Conservation (phyloP, 2,329 filamentous ascomycete genomes). For the Sarocladium brachiariae region DNA sequence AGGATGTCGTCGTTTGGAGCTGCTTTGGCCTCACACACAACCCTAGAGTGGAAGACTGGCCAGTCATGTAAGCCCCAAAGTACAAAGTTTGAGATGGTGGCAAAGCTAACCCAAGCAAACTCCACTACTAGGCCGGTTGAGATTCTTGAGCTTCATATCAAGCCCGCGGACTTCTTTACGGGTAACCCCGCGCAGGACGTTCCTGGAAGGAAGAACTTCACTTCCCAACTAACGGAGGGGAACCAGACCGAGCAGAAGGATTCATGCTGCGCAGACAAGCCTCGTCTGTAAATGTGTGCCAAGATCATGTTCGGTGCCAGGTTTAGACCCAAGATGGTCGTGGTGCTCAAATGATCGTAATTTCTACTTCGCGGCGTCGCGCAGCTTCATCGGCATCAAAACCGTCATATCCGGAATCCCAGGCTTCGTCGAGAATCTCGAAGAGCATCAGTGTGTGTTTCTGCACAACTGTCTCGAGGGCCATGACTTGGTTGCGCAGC, state of each 20-base stretch:
- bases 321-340: not conserved
- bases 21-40: slow-evolving; percentile 59
- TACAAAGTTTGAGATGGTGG: too few species aligned
- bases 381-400: slow-evolving; percentile 3
- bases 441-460: not conserved
- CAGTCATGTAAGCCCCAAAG: slow-evolving; percentile 58
- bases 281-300: not conserved
- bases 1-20: slow-evolving; percentile 51
- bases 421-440: not conserved
- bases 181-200: slow-evolving; percentile 41
- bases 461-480: not conserved
- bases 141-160: slow-evolving; percentile 36
- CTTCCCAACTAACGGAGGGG: slow-evolving; percentile 13
- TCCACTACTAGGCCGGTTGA: slow-evolving; percentile 57
- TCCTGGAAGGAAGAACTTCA: slow-evolving; percentile 26
- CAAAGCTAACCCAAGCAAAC: too few species aligned
- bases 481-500: not conserved
- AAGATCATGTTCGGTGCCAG: not conserved
- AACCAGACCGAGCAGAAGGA: not conserved
- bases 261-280: not conserved
- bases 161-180: slow-evolving; percentile 41
- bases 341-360: not conserved
- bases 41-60: slow-evolving; percentile 60
- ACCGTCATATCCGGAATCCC: not conserved
- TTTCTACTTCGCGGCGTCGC: not conserved